These are phyloP conservation scores for Peronospora farinosa DNA, from an alignment of 352 stramenopile species.

Conservation along the genomic window DNA sequence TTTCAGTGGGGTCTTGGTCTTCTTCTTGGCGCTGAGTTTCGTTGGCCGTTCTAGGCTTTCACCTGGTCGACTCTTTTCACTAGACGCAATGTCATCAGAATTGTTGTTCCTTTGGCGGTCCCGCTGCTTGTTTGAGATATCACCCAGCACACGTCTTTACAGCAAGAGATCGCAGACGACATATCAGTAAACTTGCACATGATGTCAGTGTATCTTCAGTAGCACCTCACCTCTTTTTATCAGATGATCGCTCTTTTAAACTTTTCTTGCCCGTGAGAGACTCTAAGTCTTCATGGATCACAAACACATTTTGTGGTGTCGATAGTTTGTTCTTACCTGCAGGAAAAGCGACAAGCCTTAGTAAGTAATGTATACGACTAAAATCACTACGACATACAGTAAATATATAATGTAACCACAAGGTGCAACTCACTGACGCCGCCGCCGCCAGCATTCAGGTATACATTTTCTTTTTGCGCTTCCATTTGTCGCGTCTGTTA, in stretches of 20 bases:
- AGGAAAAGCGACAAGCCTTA: background rate
- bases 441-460: slow-evolving; percentile 19
- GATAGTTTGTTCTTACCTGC: slow-evolving; percentile 20
- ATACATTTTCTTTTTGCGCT: slow-evolving; percentile 73
- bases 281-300: slow-evolving; percentile 40
- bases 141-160: slow-evolving; percentile 51
- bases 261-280: slow-evolving; percentile 30
- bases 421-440: slow-evolving; percentile 27
- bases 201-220: background rate
- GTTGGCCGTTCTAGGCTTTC: slow-evolving; percentile 22
- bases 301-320: slow-evolving; percentile 34
- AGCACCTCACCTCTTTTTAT: slow-evolving; percentile 40
- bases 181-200: background rate
- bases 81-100: background rate
- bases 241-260: slow-evolving; percentile 30
- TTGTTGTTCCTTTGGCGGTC: slow-evolving; percentile 23
- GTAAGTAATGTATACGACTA: background rate
- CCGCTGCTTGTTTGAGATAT: slow-evolving; percentile 75
- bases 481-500: slow-evolving; percentile 30
- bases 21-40: slow-evolving; percentile 25
- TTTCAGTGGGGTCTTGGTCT: slow-evolving; percentile 4
- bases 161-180: background rate
- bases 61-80: slow-evolving; percentile 25
- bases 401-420: slow-evolving; percentile 15
- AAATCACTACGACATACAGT: background rate